Conservation (phyloP, 257 asterid genomes). For the Fraxinus pennsylvanica region DNA sequence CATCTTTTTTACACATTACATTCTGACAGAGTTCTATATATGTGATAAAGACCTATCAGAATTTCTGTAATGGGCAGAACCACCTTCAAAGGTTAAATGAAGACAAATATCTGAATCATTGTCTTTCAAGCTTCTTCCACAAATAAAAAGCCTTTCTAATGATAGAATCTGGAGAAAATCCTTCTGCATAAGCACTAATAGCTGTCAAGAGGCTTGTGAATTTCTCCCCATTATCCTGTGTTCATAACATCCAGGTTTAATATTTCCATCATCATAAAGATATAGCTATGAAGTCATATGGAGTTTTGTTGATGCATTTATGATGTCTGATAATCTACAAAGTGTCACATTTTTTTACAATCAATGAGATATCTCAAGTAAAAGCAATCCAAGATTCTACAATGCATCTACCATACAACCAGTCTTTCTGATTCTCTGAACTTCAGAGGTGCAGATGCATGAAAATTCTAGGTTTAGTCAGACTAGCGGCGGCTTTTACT, state of each 20-base stretch:
- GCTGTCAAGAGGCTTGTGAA: slow-evolving; percentile 84
- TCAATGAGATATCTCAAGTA: not conserved
- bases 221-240: slow-evolving; percentile 88
- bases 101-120: slow-evolving; percentile 22
- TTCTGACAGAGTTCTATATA: not conserved
- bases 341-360: not conserved
- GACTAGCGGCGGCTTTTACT: not conserved
- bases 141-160: slow-evolving; percentile 69
- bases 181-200: slow-evolving; percentile 93
- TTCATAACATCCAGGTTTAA: slow-evolving; percentile 14
- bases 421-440: not conserved
- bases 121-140: slow-evolving; percentile 85
- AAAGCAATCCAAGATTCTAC: not conserved
- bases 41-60: not conserved
- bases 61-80: not conserved
- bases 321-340: not conserved
- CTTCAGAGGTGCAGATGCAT: not conserved
- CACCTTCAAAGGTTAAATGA: not conserved
- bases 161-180: slow-evolving; percentile 81
- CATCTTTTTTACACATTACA: not conserved
- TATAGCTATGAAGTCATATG: not conserved
- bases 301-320: not conserved
- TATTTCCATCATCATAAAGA: slow-evolving; percentile 3
- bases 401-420: not conserved
- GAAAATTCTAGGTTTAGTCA: not conserved